Evolutionary conservation across 2,329 filamentous ascomycete species (phyloP), one percentile per base, ranked within the genome.

Genomic region (Xylaria sp.): DNA sequence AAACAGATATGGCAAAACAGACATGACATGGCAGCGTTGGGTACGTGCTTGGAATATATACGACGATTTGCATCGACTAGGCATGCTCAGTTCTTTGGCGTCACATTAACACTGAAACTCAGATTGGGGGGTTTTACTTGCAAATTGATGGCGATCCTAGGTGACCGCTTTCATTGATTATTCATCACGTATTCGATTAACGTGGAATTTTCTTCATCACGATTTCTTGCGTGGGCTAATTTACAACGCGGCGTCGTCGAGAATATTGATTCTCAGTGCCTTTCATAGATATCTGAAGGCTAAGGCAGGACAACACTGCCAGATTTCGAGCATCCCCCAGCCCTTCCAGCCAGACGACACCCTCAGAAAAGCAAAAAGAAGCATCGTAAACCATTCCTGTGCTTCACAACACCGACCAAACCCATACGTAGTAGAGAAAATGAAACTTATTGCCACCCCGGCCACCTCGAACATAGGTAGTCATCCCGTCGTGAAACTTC

Each of bases 351-450:
- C 53, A 61, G 72, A 73, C 70, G 69, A 73, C 66, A 71, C 67
- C 65, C 65, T 69, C 66, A n/a, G 67, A 73, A 34, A 75, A 74
- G 66, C 71, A 74, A 76, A 75, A 60, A 61, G 71, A 75, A 77
- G 71, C 75, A 76, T 71, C 70, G 71, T 76, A 72, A 73, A 73
- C 75, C 74, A 73, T 76, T 75, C 74, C 76, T 74, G 63, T 76
- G 74, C 76, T 75, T 72, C 67, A 65, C 76, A 77, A 77, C 76
- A 77, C 76, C 76, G 72, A 75, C 76, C 76, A 63, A 71, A 69
- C 75, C 76, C 74, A 73, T 73, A 77, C 74, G 71, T 67, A 76
- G 74, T 74, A 76, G 71, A 74, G 48, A 68, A 77, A 76, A 74
- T 68, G 73, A 73, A 77, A 72, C 63, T 72, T 63, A 65, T 59